phyloP scores from a whole-genome alignment of 768 basidiomycete species.

The Lyophyllum atratum region DNA sequence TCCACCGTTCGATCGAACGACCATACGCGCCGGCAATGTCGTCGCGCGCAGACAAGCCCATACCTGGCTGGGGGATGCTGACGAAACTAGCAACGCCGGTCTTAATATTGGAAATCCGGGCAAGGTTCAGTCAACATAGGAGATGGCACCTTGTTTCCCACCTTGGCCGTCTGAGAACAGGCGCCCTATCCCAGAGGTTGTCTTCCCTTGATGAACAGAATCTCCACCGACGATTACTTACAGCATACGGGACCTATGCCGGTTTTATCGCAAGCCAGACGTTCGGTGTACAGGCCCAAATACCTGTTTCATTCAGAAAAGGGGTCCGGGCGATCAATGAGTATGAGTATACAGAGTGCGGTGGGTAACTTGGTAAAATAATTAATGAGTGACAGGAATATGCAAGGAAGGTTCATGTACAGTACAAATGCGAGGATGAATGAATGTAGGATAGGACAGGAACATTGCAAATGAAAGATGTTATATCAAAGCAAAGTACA shows the following conservation, averaged over 20 bases:
- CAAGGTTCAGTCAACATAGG: background rate
- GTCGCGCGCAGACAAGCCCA: conserved; percentile 40
- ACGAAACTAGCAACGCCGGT: background rate
- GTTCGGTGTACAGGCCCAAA: background rate
- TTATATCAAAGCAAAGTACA: background rate
- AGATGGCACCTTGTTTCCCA: background rate
- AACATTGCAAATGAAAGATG: conserved; percentile 8
- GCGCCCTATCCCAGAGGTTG: background rate
- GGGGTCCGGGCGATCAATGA: background rate
- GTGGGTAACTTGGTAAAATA: background rate
- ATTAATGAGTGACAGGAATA: background rate
- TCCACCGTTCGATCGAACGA: conserved; percentile 52
- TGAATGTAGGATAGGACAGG: conserved; percentile 5
- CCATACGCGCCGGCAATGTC: conserved; percentile 46
- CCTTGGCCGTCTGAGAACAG: background rate
- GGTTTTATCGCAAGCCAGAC: background rate
- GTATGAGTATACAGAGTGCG: background rate
- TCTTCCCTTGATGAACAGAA: conserved; percentile 1
- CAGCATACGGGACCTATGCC: background rate
- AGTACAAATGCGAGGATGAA: conserved; percentile 6
- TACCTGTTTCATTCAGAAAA: background rate
- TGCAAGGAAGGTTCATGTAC: background rate
- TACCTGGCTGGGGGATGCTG: conserved; percentile 31
- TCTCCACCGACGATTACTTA: background rate
- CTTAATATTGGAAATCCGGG: background rate